Conservation (phyloP, 192 early-diverging fungal genomes). For the Irineochytrium annulatum region DNA sequence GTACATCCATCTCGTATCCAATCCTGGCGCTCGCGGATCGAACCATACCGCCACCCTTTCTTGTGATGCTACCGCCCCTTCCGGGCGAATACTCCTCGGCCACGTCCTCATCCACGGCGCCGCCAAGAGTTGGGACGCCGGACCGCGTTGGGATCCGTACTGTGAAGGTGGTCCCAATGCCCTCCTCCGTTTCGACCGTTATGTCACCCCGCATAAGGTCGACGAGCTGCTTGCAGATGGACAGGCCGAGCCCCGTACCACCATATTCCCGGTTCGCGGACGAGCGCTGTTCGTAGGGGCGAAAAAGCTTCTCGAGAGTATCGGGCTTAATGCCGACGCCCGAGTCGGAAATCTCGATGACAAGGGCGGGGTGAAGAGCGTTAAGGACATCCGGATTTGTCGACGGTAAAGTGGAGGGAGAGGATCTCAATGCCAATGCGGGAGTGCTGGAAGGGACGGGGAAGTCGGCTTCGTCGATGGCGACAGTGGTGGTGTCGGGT, state of each 20-base stretch:
- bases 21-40: no score
- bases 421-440: no score
- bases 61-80: no score
- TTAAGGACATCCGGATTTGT: slow-evolving; percentile 5
- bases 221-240: slow-evolving; percentile 73
- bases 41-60: no score
- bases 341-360: slow-evolving; percentile 72
- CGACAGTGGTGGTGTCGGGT: no score
- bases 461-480: no score
- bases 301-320: no score
- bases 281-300: no score
- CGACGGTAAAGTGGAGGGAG: slow-evolving; percentile 11
- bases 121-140: not conserved
- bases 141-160: not conserved
- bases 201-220: slow-evolving; percentile 9
- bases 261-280: slow-evolving; percentile 69
- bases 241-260: slow-evolving; percentile 83
- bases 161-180: not conserved
- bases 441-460: no score
- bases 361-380: slow-evolving; percentile 44
- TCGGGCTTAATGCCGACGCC: slow-evolving; percentile 90
- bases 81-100: no score
- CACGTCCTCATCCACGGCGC: no score
- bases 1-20: no score
- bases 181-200: not conserved